These are phyloP conservation scores for Aquanectria penicillioides DNA, from an alignment of 2,329 filamentous ascomycete species.

Conservation along the genomic window DNA sequence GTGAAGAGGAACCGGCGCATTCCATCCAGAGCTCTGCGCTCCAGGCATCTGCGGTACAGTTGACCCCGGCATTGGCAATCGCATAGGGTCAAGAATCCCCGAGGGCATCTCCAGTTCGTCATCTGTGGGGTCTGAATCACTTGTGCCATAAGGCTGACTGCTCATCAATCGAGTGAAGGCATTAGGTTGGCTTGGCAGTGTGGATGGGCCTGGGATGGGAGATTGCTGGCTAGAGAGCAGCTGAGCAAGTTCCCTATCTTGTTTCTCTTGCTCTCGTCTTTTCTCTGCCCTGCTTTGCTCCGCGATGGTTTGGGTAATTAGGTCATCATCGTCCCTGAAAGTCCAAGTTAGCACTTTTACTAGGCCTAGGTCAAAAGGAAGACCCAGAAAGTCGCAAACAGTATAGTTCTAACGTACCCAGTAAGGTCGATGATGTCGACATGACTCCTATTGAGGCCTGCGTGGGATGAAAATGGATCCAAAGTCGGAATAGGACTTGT, in stretches of 20 bases:
- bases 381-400: background rate
- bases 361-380: too few relatives aligned
- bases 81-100: too few relatives aligned
- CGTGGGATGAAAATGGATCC: slow-evolving; percentile 15
- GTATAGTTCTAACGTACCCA: slow-evolving; percentile 40
- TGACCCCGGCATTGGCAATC: too few relatives aligned
- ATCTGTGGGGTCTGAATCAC: background rate
- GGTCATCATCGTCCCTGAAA: slow-evolving; percentile 45
- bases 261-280: slow-evolving; percentile 42
- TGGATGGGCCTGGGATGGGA: background rate
- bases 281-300: slow-evolving; percentile 49
- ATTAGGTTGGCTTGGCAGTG: slow-evolving; percentile 24
- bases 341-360: too few relatives aligned
- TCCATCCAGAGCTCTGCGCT: slow-evolving; percentile 26
- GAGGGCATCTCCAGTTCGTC: slow-evolving; percentile 4
- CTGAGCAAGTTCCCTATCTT: slow-evolving; percentile 43
- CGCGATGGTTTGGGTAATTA: slow-evolving; percentile 40
- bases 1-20: slow-evolving; percentile 6
- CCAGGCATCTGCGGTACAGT: slow-evolving; percentile 25
- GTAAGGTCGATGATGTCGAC: slow-evolving; percentile 55
- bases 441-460: slow-evolving; percentile 14
- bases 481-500: slow-evolving; percentile 36
- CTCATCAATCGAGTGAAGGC: slow-evolving; percentile 44
- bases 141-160: slow-evolving; percentile 36
- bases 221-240: slow-evolving; percentile 40